These are phyloP conservation scores for Sphaerulina populicola DNA, from an alignment of 2,329 filamentous ascomycete genomes.

Conservation along the genomic window DNA sequence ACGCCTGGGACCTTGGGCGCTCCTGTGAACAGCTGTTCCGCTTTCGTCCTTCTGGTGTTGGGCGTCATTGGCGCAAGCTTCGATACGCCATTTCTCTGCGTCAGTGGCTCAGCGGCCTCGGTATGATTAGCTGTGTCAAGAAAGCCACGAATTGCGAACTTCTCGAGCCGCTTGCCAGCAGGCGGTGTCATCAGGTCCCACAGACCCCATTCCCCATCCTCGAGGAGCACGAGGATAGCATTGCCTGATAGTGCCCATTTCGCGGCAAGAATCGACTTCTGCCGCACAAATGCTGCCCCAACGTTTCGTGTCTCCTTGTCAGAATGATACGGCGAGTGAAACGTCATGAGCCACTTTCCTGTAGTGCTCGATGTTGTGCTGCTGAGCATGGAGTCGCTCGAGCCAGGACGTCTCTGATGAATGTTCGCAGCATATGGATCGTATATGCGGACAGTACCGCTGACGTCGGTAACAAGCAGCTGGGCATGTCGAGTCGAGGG, in stretches of 20 bases:
- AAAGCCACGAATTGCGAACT: conserved; percentile 28
- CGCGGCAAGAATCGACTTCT: conserved; percentile 44
- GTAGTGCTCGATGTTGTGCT: conserved; percentile 1
- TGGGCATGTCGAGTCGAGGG: conserved; percentile 26
- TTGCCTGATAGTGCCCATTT: conserved; percentile 42
- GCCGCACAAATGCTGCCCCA: conserved; percentile 30
- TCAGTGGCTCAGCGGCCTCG: conserved; percentile 22
- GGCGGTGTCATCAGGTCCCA: conserved; percentile 36
- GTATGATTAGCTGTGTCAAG: conserved; percentile 22
- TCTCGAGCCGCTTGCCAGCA: conserved; percentile 19
- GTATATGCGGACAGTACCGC: conserved; percentile 51
- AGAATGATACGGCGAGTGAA: conserved; percentile 23
- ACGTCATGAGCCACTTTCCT: conserved; percentile 28
- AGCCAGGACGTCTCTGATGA: conserved; percentile 19
- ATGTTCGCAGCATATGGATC: conserved; percentile 41
- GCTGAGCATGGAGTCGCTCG: conserved; percentile 19
- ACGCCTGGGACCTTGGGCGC: conserved; percentile 28
- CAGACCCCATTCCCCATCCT: conserved; percentile 48
- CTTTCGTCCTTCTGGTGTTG: conserved; percentile 41
- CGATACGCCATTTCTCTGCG: conserved; percentile 29
- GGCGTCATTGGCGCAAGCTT: conserved; percentile 45
- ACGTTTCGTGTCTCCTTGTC: conserved; percentile 16
- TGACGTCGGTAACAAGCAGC: conserved; percentile 47
- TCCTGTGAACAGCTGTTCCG: conserved; percentile 41
- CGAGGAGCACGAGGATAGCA: conserved; percentile 40